A percentile compares a stretch with the other conserved stretches of the same genome.
phyloP scores from a whole-genome alignment of 2,329 filamentous ascomycete genomes.

The Clonostachys rosea region DNA sequence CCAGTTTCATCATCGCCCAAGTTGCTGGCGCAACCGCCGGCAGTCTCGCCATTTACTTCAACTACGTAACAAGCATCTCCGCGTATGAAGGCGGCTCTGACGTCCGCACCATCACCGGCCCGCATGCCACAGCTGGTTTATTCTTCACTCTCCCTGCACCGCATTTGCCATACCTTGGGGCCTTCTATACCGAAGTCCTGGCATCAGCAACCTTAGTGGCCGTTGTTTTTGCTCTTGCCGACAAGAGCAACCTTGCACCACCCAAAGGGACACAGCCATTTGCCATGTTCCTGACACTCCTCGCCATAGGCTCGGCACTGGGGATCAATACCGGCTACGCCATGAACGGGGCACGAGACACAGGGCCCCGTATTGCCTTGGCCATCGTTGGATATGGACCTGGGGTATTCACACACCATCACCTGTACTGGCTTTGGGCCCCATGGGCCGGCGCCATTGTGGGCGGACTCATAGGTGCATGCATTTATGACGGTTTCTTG shows the following conservation, averaged over 20 bases:
- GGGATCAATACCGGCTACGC: conserved; percentile 1
- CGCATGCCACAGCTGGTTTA: background rate
- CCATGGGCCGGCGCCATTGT: background rate
- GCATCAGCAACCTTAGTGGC: background rate
- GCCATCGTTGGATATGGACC: background rate
- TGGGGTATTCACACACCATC: background rate
- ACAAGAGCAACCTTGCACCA: conserved; percentile 1
- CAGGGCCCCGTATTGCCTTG: background rate
- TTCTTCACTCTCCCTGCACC: conserved; percentile 1
- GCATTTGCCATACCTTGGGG: background rate
- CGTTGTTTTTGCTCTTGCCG: background rate
- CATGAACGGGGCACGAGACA: conserved; percentile 1
- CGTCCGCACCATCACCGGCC: background rate
- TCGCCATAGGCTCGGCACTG: background rate
- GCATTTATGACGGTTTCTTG: background rate
- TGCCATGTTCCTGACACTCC: background rate
- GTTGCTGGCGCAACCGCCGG: background rate
- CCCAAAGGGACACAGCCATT: conserved; percentile 1
- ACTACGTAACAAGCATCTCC: background rate
- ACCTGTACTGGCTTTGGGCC: conserved; percentile 1
- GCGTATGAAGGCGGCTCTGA: background rate
- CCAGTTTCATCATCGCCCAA: background rate
- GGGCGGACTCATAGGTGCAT: background rate
- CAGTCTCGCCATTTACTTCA: background rate
- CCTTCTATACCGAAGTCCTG: conserved; percentile 1